Conservation (phyloP, 192 early-diverging fungal species). For the Backusella sp. region DNA sequence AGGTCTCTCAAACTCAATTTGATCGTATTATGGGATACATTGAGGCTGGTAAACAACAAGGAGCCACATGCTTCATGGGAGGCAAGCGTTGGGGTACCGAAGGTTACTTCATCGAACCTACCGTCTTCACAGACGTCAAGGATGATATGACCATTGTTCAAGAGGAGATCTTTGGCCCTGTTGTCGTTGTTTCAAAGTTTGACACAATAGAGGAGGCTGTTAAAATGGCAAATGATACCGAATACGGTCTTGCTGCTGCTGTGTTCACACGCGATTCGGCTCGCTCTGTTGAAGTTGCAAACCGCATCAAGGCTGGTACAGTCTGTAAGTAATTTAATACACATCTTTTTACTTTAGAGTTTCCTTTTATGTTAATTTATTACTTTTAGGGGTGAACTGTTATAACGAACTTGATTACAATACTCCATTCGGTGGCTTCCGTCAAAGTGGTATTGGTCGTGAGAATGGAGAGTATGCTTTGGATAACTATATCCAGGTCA, state of each 20-base stretch:
- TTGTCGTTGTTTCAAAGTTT: conserved; percentile 74
- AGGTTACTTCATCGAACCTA: conserved; percentile 80
- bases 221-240: conserved; percentile 65
- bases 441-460: conserved; percentile 63
- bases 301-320: conserved; percentile 52
- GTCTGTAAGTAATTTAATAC: conserved; percentile 40
- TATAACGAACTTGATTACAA: conserved; percentile 15
- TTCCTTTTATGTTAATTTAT: not conserved
- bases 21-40: conserved; percentile 61
- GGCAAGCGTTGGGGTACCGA: conserved; percentile 60
- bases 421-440: conserved; percentile 67
- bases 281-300: conserved; percentile 52
- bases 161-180: conserved; percentile 88
- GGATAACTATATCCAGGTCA: conserved; percentile 43
- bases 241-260: conserved; percentile 73
- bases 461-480: conserved; percentile 58
- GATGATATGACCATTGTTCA: conserved; percentile 54
- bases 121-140: conserved; percentile 65
- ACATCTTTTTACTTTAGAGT: not conserved
- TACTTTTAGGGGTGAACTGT: conserved; percentile 21
- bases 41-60: conserved; percentile 58
- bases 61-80: conserved; percentile 51
- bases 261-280: conserved; percentile 70
- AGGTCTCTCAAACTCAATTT: conserved; percentile 65
- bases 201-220: conserved; percentile 70